Evolutionary conservation across 176 grass and related monocot species (phyloP), one percentile per base, ranked within the genome.

Genomic region (Thalia dealbata): DNA sequence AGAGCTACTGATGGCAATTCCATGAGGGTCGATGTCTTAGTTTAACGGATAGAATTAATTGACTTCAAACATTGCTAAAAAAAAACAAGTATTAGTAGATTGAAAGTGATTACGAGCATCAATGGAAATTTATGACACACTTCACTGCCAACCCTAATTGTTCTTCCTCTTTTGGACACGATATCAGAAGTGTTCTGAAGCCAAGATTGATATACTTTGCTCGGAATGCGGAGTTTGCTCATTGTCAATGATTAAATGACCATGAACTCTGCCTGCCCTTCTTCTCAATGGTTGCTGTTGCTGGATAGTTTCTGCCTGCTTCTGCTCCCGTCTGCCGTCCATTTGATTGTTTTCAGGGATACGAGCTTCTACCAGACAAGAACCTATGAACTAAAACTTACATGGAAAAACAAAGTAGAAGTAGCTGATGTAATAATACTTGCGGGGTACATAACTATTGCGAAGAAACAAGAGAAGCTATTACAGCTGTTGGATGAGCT

Each of bases 201-300:
- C 95, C 95, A 97, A 61, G 79, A 78, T 67, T 92, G 89, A 51
- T 88, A 97, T 60, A 88, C 78, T 68, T 75, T 88, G 82, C 89
- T 85, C 61, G 87, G 74, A 50, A 92, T 82, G 81, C 92, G 84
- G 73, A 80, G 85, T n/a, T 81, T 92, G 89, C 52, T 64, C 70
- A 10, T 86, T 61, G 66, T 92, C 95, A 58, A 97, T 78, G 64
- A 83, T 83, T 61, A 87, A 42, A 59, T 65, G 18, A 6, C 21
- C 14, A 55, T n/a, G n/a, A n/a, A n/a, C n/a, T n/a, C n/a, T n/a
- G n/a, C n/a, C n/a, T n/a, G n/a, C n/a, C n/a, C n/a, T n/a, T n/a
- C n/a, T n/a, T n/a, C n/a, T n/a, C n/a, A n/a, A n/a, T n/a, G n/a
- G n/a, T n/a, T n/a, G n/a, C n/a, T n/a, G n/a, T n/a, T n/a, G n/a